Evolutionary conservation across 768 basidiomycete species (phyloP).

Genomic region (Leucogyrophana mollusca): DNA sequence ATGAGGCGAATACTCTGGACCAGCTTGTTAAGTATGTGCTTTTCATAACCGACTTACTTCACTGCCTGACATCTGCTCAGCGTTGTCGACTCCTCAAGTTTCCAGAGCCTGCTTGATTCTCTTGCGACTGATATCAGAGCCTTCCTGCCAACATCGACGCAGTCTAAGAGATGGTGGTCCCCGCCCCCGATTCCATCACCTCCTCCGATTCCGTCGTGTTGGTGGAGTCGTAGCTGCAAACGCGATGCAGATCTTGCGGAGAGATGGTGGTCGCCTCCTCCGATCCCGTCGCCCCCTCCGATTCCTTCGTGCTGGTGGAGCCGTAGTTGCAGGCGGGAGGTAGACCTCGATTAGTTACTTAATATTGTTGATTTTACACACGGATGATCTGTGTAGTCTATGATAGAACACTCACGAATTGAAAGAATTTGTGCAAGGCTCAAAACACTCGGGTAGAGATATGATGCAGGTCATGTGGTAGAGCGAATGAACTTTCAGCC

Average conservation of each 20-base stretch:
- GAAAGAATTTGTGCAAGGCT: no score
- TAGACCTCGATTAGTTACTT: no score
- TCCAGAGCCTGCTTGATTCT: slow-evolving; percentile 1
- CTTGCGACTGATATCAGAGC: slow-evolving; percentile 1
- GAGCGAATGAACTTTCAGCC: no score
- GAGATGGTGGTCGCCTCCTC: slow-evolving; percentile 3
- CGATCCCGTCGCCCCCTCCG: slow-evolving; percentile 9
- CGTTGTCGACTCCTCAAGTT: background rate
- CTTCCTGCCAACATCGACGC: background rate
- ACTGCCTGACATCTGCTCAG: background rate
- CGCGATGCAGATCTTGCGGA: background rate
- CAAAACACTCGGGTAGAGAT: no score
- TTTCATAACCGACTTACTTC: background rate
- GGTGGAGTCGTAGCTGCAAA: slow-evolving; percentile 4
- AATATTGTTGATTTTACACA: no score
- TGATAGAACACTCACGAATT: no score
- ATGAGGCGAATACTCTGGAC: background rate
- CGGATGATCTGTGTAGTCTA: no score
- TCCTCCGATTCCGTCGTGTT: slow-evolving; percentile 5
- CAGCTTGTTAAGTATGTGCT: slow-evolving; percentile 2
- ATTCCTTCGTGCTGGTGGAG: slow-evolving; percentile 5
- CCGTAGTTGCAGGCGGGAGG: slow-evolving; percentile 5
- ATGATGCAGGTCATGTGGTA: no score
- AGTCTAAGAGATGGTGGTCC: slow-evolving; percentile 4
- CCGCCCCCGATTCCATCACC: slow-evolving; percentile 5